These are phyloP conservation scores for Auriscalpium vulgare DNA, from an alignment of 768 basidiomycete genomes.

Conservation along the genomic window DNA sequence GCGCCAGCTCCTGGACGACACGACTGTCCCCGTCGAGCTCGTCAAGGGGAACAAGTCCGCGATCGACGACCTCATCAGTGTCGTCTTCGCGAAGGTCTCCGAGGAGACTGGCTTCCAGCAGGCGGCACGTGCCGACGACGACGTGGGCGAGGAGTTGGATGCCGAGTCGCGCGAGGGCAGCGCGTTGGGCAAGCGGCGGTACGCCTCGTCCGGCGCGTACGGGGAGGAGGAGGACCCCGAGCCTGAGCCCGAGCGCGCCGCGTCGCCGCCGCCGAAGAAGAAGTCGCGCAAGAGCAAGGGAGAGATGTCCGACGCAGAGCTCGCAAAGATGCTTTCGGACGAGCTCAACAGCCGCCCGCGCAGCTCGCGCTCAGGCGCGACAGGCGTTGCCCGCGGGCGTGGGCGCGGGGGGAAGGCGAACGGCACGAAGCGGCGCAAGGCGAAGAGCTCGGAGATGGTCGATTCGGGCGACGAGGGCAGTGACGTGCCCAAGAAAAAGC, in stretches of 20 bases:
- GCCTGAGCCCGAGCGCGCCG: slow-evolving; percentile 22
- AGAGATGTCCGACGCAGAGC: slow-evolving; percentile 31
- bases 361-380: slow-evolving; percentile 20
- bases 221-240: slow-evolving; percentile 15
- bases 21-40: slow-evolving; percentile 46
- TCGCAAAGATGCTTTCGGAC: slow-evolving; percentile 35
- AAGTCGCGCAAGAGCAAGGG: slow-evolving; percentile 7
- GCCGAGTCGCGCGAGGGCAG: slow-evolving; percentile 1
- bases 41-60: slow-evolving; percentile 61
- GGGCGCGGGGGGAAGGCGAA: slow-evolving; percentile 18
- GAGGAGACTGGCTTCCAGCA: slow-evolving; percentile 14
- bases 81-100: slow-evolving; percentile 55
- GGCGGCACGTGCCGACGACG: slow-evolving; percentile 14
- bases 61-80: slow-evolving; percentile 62
- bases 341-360: slow-evolving; percentile 34
- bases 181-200: slow-evolving; percentile 1
- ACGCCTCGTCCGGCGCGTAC: slow-evolving; percentile 16
- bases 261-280: slow-evolving; percentile 12
- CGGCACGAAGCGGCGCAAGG: slow-evolving; percentile 23
- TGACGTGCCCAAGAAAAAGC: slow-evolving; percentile 36
- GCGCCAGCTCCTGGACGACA: slow-evolving; percentile 54
- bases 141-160: slow-evolving; percentile 3
- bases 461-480: slow-evolving; percentile 28
- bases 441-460: slow-evolving; percentile 27
- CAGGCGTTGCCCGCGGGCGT: slow-evolving; percentile 8